Base-by-base conservation (phyloP, 495 filamentous ascomycete genomes). In the Hyaloscypha variabilis region DNA sequence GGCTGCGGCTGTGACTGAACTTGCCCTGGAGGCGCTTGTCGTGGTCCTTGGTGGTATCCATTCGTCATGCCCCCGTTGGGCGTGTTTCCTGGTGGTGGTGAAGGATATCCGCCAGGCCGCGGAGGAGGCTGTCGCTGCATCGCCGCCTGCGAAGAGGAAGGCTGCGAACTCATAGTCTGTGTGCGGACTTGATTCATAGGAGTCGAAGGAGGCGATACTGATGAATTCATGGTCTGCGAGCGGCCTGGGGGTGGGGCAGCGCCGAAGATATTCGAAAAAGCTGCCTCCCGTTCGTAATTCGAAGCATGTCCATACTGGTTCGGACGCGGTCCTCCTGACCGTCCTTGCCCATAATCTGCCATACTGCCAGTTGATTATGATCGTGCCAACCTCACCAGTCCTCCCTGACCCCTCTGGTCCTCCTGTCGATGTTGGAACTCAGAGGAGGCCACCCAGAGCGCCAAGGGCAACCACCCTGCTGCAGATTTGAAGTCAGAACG, bases 241-340 rank as follows among this genome's bases (percentile, higher is more conserved):
- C 92, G 88, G 59, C 95, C 94, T 53, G 91, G 91, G 42, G 91
- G 92, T 55, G 91, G 92, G 57, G 91, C 86, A 72, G 88, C 87
- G 67, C 95, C 95, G 72, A 99, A 99, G 70, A 99, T 99, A 78
- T 93, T 92, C 62, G 91, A 91, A 77, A 96, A 99, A 36, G 94
- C 95, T 71, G 91, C 93, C 84, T 99, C 94, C 78, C 95, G 88
- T 77, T 96, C 91, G 71, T 85, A 83, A 73, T 86, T 85, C 57
- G 89, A 86, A 36, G 90, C 77, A 73, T 88, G 84, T 66, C 87
- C 89, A 76, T 91, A 90, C 66, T 86, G 81, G 69, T 79, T 81
- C 60, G 77, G 75, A 64, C 76, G 74, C n/a, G 85, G 84, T 72
- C 83, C 81, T 78, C 88, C 87, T 70, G 87, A 82, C 78, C 90